These are phyloP conservation scores for Diaporthe humulicola DNA, from an alignment of 2,329 filamentous ascomycete genomes.

Conservation along the genomic window DNA sequence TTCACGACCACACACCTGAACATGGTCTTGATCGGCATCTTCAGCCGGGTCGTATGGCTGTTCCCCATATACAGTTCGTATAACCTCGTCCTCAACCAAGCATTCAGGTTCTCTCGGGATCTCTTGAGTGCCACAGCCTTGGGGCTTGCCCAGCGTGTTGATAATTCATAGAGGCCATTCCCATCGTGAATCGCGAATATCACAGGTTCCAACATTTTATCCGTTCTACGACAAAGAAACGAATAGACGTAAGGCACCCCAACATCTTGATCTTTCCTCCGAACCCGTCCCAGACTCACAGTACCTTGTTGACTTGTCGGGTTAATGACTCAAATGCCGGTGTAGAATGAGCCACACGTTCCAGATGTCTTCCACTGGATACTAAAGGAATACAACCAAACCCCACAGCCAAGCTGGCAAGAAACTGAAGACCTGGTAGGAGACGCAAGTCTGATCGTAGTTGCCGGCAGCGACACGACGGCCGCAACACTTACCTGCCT, in stretches of 20 bases:
- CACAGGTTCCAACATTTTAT: slow-evolving; percentile 43
- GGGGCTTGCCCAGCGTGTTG: neutral
- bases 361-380: slow-evolving; percentile 51
- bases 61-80: slow-evolving; percentile 34
- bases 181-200: slow-evolving; percentile 42
- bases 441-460: slow-evolving; percentile 48
- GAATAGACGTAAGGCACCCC: slow-evolving; percentile 38
- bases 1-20: slow-evolving; percentile 45
- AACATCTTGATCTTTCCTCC: neutral
- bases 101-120: too few species aligned
- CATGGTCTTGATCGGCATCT: slow-evolving; percentile 43
- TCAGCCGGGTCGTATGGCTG: slow-evolving; percentile 40
- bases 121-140: neutral
- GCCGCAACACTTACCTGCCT: slow-evolving; percentile 41
- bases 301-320: neutral
- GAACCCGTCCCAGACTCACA: neutral
- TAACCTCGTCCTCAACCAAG: neutral
- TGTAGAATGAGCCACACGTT: slow-evolving; percentile 34
- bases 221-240: slow-evolving; percentile 36
- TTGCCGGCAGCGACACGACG: slow-evolving; percentile 47
- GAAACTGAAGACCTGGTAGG: slow-evolving; percentile 45
- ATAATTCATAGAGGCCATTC: neutral
- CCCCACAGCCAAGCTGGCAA: slow-evolving; percentile 41
- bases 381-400: slow-evolving; percentile 45
- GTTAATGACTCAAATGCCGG: neutral